Evolutionary conservation across 345 rosid genomes (phyloP).

Genomic region (Capsella bursapastoris): DNA sequence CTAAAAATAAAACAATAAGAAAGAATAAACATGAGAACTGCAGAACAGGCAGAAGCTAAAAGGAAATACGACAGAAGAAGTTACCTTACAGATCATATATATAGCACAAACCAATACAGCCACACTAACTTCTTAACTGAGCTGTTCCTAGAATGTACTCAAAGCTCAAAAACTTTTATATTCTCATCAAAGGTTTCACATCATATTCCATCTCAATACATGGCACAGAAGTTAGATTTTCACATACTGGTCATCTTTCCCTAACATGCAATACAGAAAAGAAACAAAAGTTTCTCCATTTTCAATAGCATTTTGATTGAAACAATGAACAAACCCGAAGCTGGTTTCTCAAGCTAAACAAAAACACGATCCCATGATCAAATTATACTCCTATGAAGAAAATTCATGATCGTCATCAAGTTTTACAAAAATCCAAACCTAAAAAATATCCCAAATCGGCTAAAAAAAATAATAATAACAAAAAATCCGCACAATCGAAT

Average conservation of each 20-base stretch:
- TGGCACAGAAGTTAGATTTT: neutral
- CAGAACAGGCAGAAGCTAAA: constrained; percentile 15
- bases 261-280: neutral
- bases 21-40: neutral
- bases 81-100: neutral
- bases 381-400: neutral
- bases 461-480: neutral
- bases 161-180: constrained; percentile 11
- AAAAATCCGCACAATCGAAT: neutral
- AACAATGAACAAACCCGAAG: neutral
- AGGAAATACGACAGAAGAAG: neutral
- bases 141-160: neutral
- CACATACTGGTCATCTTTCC: neutral
- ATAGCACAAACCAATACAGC: neutral
- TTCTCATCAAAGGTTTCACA: neutral
- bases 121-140: neutral
- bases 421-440: neutral
- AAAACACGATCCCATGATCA: neutral
- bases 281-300: neutral
- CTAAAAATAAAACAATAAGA: constrained; percentile 44
- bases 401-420: neutral
- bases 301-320: neutral
- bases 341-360: neutral
- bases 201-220: constrained; percentile 5
- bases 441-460: constrained; percentile 10